These are phyloP conservation scores for Linaria vulgaris DNA, from an alignment of 257 asterid species.

Conservation along the genomic window DNA sequence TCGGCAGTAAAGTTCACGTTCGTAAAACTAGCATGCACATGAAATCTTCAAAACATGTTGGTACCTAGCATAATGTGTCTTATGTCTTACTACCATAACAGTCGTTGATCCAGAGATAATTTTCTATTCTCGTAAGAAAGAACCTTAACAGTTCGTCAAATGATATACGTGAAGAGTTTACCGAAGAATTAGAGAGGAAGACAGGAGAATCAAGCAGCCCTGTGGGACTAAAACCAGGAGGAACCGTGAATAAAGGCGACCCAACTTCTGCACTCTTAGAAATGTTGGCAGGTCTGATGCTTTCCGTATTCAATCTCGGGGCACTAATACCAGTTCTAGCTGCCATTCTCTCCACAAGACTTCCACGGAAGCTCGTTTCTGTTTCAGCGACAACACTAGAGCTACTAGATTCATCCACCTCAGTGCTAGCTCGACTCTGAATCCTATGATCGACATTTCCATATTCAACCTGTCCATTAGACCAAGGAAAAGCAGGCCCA, in stretches of 20 bases:
- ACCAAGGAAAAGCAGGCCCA: neutral
- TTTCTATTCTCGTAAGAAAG: no score
- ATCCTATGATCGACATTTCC: slow-evolving; percentile 24
- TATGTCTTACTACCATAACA: no score
- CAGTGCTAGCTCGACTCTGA: slow-evolving; percentile 25
- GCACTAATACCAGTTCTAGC: slow-evolving; percentile 88
- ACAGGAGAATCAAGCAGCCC: slow-evolving; percentile 61
- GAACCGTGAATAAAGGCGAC: slow-evolving; percentile 46
- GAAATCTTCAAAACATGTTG: neutral
- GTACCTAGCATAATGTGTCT: neutral
- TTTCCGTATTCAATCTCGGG: slow-evolving; percentile 70
- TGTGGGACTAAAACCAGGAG: slow-evolving; percentile 61
- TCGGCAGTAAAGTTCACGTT: no score
- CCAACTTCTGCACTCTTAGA: slow-evolving; percentile 50
- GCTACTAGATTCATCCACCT: slow-evolving; percentile 28
- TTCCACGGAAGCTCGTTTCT: slow-evolving; percentile 65
- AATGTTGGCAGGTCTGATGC: slow-evolving; percentile 34
- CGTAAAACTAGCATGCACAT: neutral
- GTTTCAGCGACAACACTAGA: slow-evolving; percentile 21
- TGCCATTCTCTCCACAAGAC: slow-evolving; percentile 80
- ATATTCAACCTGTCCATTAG: neutral
- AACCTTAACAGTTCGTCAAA: slow-evolving; percentile 30
- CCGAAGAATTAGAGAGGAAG: slow-evolving; percentile 66
- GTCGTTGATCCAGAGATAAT: no score
- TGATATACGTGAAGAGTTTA: slow-evolving; percentile 26